These are phyloP conservation scores for Metschnikowia matae DNA, from an alignment of 805 yeast species.

Conservation along the genomic window DNA sequence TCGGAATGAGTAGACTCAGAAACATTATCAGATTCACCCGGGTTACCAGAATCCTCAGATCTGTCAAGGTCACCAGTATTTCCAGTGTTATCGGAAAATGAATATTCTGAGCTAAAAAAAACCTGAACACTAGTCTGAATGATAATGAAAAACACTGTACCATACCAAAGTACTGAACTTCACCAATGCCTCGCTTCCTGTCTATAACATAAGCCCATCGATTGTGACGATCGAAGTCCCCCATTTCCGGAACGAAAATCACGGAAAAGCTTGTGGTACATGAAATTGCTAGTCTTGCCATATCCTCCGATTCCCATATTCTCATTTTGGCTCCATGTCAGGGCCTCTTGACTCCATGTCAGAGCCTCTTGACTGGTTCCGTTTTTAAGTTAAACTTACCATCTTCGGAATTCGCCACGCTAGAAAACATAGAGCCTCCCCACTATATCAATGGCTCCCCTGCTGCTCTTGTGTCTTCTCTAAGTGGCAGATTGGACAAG, in stretches of 20 bases:
- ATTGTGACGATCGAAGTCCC: slow-evolving; percentile 27
- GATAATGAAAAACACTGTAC: too few species aligned
- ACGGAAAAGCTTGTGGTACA: slow-evolving; percentile 28
- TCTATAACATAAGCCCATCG: slow-evolving; percentile 5
- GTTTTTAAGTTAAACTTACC: slow-evolving; percentile 22
- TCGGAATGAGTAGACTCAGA: too few species aligned
- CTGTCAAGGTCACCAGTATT: too few species aligned
- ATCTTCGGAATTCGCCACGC: slow-evolving; percentile 8
- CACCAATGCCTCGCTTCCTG: slow-evolving; percentile 9
- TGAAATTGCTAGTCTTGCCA: slow-evolving; percentile 16
- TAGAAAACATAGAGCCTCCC: slow-evolving; percentile 49
- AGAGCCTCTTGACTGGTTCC: slow-evolving; percentile 27
- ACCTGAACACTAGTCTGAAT: too few species aligned
- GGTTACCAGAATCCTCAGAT: too few species aligned
- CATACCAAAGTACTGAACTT: too few species aligned
- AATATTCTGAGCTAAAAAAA: too few species aligned
- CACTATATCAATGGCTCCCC: slow-evolving; percentile 56
- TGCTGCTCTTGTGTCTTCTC: slow-evolving; percentile 40
- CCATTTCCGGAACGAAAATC: slow-evolving; percentile 34
- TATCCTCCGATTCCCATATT: slow-evolving; percentile 19
- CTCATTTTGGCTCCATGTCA: slow-evolving; percentile 35
- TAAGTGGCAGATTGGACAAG: slow-evolving; percentile 5
- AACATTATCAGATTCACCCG: too few species aligned
- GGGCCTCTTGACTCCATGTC: too few species aligned
- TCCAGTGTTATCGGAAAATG: too few species aligned